These are phyloP conservation scores for Hyphopichia khmerensis DNA, from an alignment of 1,139 yeast genomes.

Conservation along the genomic window DNA sequence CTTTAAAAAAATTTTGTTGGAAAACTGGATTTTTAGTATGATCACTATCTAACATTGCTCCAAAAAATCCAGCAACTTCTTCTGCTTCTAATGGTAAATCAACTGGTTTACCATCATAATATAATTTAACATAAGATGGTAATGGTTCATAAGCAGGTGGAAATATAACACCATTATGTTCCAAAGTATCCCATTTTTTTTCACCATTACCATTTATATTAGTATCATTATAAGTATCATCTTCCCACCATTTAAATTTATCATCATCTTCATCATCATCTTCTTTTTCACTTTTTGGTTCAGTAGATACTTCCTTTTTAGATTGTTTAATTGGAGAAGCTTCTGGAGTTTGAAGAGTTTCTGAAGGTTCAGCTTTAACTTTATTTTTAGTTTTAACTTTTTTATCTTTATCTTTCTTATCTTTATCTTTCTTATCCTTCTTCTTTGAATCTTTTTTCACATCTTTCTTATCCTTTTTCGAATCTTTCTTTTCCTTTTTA, in stretches of 20 bases:
- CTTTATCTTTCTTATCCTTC: slow-evolving; percentile 2
- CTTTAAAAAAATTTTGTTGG: slow-evolving; percentile 82
- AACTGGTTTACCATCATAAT: slow-evolving; percentile 76
- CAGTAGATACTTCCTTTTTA: slow-evolving; percentile 1
- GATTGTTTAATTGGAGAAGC: not conserved
- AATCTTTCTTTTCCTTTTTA: slow-evolving; percentile 1
- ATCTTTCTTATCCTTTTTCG: too few relatives aligned
- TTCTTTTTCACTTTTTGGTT: slow-evolving; percentile 4
- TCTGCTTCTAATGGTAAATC: slow-evolving; percentile 78
- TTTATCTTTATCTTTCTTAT: slow-evolving; percentile 3
- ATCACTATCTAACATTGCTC: slow-evolving; percentile 83
- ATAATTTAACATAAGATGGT: slow-evolving; percentile 74
- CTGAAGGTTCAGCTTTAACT: slow-evolving; percentile 1
- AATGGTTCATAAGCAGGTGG: slow-evolving; percentile 91
- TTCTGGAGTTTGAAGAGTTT: not conserved
- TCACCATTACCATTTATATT: slow-evolving; percentile 65
- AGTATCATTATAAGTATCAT: slow-evolving; percentile 32
- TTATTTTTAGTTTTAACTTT: not conserved
- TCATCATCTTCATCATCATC: slow-evolving; percentile 50
- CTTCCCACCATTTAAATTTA: slow-evolving; percentile 85
- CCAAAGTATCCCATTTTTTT: slow-evolving; percentile 81
- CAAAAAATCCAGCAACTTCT: slow-evolving; percentile 95
- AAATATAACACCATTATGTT: slow-evolving; percentile 87
- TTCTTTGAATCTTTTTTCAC: too few relatives aligned
- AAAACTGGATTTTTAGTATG: slow-evolving; percentile 87